Conservation (phyloP, 805 yeast genomes). For the Cyberlindnera petersonii region DNA sequence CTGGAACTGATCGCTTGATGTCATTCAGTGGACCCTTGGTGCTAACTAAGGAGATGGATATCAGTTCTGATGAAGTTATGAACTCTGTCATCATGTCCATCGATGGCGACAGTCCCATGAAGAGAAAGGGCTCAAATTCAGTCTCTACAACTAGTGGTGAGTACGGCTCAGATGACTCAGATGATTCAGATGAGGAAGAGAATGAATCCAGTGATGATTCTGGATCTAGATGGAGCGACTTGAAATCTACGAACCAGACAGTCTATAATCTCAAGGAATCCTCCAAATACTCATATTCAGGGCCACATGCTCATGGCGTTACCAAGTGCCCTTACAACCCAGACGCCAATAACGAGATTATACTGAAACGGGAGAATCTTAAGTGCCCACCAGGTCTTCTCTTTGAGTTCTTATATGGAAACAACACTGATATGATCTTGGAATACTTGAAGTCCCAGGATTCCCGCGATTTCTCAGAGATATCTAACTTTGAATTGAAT, state of each 20-base stretch:
- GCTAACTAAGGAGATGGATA: conserved; percentile 19
- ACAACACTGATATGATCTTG: conserved; percentile 40
- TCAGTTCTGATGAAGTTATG: conserved; percentile 24
- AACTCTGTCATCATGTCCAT: conserved; percentile 42
- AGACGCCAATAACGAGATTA: conserved; percentile 44
- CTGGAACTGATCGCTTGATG: not conserved
- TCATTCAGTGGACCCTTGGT: conserved; percentile 13
- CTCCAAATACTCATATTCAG: conserved; percentile 46
- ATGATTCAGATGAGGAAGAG: conserved; percentile 29
- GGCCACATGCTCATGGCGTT: conserved; percentile 61
- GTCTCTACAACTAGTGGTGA: conserved; percentile 7
- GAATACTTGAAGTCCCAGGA: conserved; percentile 39
- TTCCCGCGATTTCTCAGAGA: conserved; percentile 34
- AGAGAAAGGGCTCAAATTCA: conserved; percentile 19
- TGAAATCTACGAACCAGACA: conserved; percentile 17
- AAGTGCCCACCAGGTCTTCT: conserved; percentile 77
- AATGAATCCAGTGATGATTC: conserved; percentile 18
- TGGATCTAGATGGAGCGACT: conserved; percentile 5
- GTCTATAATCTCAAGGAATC: conserved; percentile 36
- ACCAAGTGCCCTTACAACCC: conserved; percentile 48
- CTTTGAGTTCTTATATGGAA: conserved; percentile 67
- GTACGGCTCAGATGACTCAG: conserved; percentile 16
- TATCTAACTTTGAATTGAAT: conserved; percentile 32
- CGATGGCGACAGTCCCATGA: conserved; percentile 34
- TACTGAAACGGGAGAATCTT: conserved; percentile 48